A percentile compares a stretch with the other conserved stretches of the same genome.
phyloP scores from a whole-genome alignment of 1,284 basidiomycete species.

The Ceratobasidium sp. region DNA sequence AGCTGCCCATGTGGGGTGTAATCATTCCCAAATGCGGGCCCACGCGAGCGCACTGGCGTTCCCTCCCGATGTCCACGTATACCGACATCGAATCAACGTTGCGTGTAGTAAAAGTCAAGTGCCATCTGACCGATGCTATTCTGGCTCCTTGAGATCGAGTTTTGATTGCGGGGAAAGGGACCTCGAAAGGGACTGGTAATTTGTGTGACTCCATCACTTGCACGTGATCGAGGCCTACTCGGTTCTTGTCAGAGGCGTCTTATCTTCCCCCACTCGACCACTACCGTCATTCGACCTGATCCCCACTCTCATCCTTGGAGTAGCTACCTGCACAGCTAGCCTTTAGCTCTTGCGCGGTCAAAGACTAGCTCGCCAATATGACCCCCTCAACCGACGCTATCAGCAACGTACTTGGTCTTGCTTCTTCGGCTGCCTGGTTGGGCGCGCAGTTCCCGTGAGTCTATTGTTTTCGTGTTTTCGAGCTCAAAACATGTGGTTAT shows the following conservation, averaged over 20 bases:
- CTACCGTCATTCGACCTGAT: not conserved
- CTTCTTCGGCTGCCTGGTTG: slow-evolving; percentile 86
- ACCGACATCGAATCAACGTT: not conserved
- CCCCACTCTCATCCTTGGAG: not conserved
- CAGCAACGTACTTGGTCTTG: slow-evolving; percentile 67
- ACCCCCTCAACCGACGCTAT: slow-evolving; percentile 40
- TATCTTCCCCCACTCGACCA: slow-evolving; percentile 28
- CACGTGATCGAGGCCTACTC: slow-evolving; percentile 14
- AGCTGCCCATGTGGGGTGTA: slow-evolving; percentile 9
- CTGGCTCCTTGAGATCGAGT: not conserved
- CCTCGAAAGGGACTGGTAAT: not conserved
- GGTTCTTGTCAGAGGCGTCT: slow-evolving; percentile 13
- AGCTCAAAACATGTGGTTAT: too few relatives aligned
- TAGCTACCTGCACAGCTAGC: not conserved
- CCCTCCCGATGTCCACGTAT: not conserved
- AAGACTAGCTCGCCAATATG: not conserved
- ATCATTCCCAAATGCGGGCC: slow-evolving; percentile 1
- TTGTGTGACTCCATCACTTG: slow-evolving; percentile 1
- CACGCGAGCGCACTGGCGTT: not conserved
- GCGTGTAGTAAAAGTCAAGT: not conserved
- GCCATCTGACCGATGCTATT: not conserved
- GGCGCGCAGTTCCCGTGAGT: slow-evolving; percentile 92
- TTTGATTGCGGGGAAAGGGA: not conserved
- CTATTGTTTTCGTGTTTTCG: slow-evolving; percentile 44
- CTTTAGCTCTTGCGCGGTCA: not conserved